phyloP scores from a whole-genome alignment of 441 rosid species.

The Euphorbia corollata region DNA sequence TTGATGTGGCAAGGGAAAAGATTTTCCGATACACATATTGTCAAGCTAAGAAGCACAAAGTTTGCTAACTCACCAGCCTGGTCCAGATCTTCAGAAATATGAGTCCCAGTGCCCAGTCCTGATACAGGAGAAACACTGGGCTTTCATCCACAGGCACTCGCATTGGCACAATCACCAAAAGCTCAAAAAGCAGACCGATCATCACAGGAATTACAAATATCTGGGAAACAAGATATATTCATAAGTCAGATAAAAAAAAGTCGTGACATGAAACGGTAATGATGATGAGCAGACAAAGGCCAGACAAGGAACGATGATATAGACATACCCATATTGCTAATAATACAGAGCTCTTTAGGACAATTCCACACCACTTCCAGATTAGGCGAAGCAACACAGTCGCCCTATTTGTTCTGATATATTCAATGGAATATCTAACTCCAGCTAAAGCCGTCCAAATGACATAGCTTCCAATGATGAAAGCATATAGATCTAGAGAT shows the following conservation, averaged over 20 bases:
- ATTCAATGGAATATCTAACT: slow-evolving; percentile 68
- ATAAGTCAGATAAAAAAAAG: slow-evolving; percentile 1
- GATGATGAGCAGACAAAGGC: background rate
- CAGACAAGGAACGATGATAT: background rate
- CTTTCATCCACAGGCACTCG: slow-evolving; percentile 98
- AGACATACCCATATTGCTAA: slow-evolving; percentile 78
- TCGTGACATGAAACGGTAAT: background rate
- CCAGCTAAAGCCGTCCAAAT: slow-evolving; percentile 87
- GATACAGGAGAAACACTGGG: slow-evolving; percentile 92
- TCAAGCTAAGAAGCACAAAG: slow-evolving; percentile 3
- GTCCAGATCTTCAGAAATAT: slow-evolving; percentile 97
- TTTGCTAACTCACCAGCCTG: slow-evolving; percentile 52
- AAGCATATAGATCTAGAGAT: slow-evolving; percentile 70
- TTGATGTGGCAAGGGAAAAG: too few relatives aligned
- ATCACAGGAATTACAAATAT: slow-evolving; percentile 83
- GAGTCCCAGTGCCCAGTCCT: slow-evolving; percentile 97
- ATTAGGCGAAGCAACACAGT: slow-evolving; percentile 54
- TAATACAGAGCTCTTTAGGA: slow-evolving; percentile 65
- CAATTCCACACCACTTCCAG: slow-evolving; percentile 83
- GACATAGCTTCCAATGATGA: slow-evolving; percentile 82
- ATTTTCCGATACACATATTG: background rate
- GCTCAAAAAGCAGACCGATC: slow-evolving; percentile 89
- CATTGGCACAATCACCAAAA: slow-evolving; percentile 94
- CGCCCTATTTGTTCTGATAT: slow-evolving; percentile 61
- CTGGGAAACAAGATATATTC: slow-evolving; percentile 29